Percentiles rank a stretch among this genome's conserved stretches.
Evolutionary conservation across 2,329 filamentous ascomycete species (phyloP).

Genomic region (Fusarium sp.): DNA sequence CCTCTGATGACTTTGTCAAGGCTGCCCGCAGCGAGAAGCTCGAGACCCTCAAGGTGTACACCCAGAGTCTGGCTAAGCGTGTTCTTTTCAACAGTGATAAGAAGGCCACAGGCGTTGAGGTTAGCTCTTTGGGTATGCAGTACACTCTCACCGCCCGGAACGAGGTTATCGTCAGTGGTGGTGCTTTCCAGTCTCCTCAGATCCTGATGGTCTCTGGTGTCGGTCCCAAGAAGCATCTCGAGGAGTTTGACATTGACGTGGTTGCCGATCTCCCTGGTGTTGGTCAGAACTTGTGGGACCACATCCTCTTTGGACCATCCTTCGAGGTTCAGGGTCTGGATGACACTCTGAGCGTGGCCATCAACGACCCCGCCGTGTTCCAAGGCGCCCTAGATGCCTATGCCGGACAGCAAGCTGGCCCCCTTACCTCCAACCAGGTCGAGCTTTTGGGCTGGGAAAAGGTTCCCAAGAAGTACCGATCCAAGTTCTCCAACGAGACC

Average conservation of each 20-base stretch:
- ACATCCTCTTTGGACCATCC: slow-evolving; percentile 35
- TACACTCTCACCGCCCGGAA: slow-evolving; percentile 34
- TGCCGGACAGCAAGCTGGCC: slow-evolving; percentile 23
- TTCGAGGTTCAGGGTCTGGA: slow-evolving; percentile 36
- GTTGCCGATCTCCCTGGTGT: slow-evolving; percentile 32
- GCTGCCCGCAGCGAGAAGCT: slow-evolving; percentile 39
- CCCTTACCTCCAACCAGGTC: slow-evolving; percentile 38
- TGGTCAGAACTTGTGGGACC: slow-evolving; percentile 38
- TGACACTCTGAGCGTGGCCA: slow-evolving; percentile 35
- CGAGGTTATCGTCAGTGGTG: slow-evolving; percentile 34
- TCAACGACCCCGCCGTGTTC: slow-evolving; percentile 30
- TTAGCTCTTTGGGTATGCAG: slow-evolving; percentile 18
- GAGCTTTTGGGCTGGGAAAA: slow-evolving; percentile 44
- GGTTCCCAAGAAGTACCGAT: slow-evolving; percentile 33
- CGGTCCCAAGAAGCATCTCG: slow-evolving; percentile 19
- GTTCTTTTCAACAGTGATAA: slow-evolving; percentile 57
- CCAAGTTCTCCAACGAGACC: slow-evolving; percentile 31
- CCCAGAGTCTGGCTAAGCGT: slow-evolving; percentile 55
- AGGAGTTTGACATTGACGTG: slow-evolving; percentile 20
- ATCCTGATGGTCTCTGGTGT: slow-evolving; percentile 40
- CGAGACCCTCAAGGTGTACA: slow-evolving; percentile 54
- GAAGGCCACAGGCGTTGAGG: slow-evolving; percentile 54
- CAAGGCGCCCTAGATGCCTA: slow-evolving; percentile 30
- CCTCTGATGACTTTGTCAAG: slow-evolving; percentile 44
- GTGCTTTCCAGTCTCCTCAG: slow-evolving; percentile 34